Percentiles rank a stretch among this genome's conserved stretches.
These are phyloP conservation scores for Astragalus membranaceus DNA, from an alignment of 306 rosid species.

Conservation along the genomic window DNA sequence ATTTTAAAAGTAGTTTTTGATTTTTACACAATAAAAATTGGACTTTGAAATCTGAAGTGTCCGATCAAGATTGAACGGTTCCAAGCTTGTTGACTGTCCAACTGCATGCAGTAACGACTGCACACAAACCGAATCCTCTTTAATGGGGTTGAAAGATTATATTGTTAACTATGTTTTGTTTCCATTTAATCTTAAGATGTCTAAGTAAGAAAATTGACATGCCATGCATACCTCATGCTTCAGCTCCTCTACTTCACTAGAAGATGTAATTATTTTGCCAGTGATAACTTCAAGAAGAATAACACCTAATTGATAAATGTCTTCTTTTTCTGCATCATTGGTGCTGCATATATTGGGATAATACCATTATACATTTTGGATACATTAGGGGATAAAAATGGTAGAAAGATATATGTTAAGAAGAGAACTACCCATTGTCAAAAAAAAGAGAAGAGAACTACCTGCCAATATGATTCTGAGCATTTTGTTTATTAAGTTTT, in stretches of 20 bases:
- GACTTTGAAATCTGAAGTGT: no score
- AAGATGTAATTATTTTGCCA: conserved; percentile 47
- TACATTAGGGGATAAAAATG: not conserved
- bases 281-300: conserved; percentile 71
- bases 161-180: no score
- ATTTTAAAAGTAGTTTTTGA: no score
- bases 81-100: no score
- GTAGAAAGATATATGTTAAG: not conserved
- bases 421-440: not conserved
- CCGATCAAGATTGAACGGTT: no score
- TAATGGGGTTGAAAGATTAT: no score
- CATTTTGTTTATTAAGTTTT: conserved; percentile 17
- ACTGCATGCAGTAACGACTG: no score
- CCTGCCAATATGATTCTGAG: conserved; percentile 20
- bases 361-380: not conserved
- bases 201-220: not conserved
- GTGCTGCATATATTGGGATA: conserved; percentile 21
- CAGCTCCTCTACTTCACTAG: conserved; percentile 46
- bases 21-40: no score
- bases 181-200: not conserved
- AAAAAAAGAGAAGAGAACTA: conserved; percentile 8
- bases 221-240: conserved; percentile 48
- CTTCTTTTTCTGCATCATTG: conserved; percentile 66
- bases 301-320: conserved; percentile 70
- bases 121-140: no score